Evolutionary conservation across 306 rosid genomes (phyloP).

Genomic region (Hippophae tibetana): DNA sequence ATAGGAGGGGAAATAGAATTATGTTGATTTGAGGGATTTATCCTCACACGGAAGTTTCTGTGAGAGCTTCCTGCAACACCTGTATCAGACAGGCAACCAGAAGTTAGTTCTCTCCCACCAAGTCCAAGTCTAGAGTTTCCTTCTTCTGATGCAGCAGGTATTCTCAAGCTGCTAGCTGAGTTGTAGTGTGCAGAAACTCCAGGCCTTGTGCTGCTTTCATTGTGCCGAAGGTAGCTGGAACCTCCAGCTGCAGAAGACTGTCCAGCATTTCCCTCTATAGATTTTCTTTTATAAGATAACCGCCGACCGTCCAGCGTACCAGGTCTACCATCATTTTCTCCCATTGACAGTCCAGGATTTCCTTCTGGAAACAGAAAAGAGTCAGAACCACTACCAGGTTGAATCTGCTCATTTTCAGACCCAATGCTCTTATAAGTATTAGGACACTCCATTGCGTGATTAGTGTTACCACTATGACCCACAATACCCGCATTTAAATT

Average conservation of each 20-base stretch:
- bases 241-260: conserved; percentile 67
- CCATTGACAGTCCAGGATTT: conserved; percentile 35
- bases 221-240: conserved; percentile 55
- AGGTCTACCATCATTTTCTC: conserved; percentile 50
- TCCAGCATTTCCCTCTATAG: conserved; percentile 58
- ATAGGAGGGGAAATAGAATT: conserved; percentile 31
- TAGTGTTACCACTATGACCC: conserved; percentile 29
- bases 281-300: conserved; percentile 71
- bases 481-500: conserved; percentile 55
- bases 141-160: conserved; percentile 44
- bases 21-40: conserved; percentile 55
- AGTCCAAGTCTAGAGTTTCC: conserved; percentile 42
- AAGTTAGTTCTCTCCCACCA: conserved; percentile 39
- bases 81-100: conserved; percentile 38
- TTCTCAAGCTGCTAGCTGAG: conserved; percentile 28
- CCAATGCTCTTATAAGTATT: conserved; percentile 50
- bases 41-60: conserved; percentile 66
- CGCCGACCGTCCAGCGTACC: conserved; percentile 66
- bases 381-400: conserved; percentile 37
- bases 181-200: conserved; percentile 42
- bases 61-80: conserved; percentile 42
- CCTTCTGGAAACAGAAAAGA: conserved; percentile 52
- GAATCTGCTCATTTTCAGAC: conserved; percentile 38
- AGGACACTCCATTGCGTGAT: conserved; percentile 40
- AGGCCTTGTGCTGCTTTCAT: conserved; percentile 49